These are phyloP conservation scores for Ophiosphaerella herpotricha DNA, from an alignment of 2,329 filamentous ascomycete genomes.

Conservation along the genomic window DNA sequence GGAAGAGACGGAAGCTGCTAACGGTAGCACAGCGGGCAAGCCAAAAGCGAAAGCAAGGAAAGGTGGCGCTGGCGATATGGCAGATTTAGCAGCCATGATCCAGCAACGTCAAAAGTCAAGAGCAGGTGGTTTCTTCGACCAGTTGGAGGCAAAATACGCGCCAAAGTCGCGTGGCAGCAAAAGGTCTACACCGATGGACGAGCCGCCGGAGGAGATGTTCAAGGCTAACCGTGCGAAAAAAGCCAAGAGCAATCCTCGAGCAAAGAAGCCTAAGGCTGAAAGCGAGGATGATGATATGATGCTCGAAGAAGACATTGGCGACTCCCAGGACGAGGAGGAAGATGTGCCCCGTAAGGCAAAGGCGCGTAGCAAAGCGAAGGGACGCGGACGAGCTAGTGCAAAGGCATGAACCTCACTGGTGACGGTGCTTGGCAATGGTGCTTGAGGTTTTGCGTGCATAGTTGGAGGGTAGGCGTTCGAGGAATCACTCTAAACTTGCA, in stretches of 20 bases:
- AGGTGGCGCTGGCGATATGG: slow-evolving; percentile 39
- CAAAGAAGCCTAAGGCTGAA: slow-evolving; percentile 24
- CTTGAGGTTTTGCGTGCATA: neutral
- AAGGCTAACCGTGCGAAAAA: slow-evolving; percentile 40
- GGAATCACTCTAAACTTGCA: slow-evolving; percentile 6
- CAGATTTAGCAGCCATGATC: slow-evolving; percentile 43
- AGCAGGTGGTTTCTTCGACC: slow-evolving; percentile 41
- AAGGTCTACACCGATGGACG: slow-evolving; percentile 51
- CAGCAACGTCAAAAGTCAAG: slow-evolving; percentile 43
- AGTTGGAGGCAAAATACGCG: slow-evolving; percentile 43
- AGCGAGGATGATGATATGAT: slow-evolving; percentile 28
- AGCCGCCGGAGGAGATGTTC: slow-evolving; percentile 68
- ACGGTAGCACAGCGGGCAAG: slow-evolving; percentile 27
- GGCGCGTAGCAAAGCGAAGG: slow-evolving; percentile 5
- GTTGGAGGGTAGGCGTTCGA: slow-evolving; percentile 6
- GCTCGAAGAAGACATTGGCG: slow-evolving; percentile 32
- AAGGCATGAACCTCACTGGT: slow-evolving; percentile 6
- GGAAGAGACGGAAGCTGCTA: slow-evolving; percentile 69
- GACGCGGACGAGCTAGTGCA: slow-evolving; percentile 13
- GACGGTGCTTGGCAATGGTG: neutral
- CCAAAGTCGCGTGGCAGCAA: slow-evolving; percentile 52
- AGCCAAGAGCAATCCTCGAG: slow-evolving; percentile 19
- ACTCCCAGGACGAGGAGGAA: slow-evolving; percentile 29
- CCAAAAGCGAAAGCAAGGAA: slow-evolving; percentile 53
- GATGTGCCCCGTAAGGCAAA: slow-evolving; percentile 27